Base-by-base conservation (phyloP, 2,329 filamentous ascomycete species). In the Phaeosphaeria sp. region DNA sequence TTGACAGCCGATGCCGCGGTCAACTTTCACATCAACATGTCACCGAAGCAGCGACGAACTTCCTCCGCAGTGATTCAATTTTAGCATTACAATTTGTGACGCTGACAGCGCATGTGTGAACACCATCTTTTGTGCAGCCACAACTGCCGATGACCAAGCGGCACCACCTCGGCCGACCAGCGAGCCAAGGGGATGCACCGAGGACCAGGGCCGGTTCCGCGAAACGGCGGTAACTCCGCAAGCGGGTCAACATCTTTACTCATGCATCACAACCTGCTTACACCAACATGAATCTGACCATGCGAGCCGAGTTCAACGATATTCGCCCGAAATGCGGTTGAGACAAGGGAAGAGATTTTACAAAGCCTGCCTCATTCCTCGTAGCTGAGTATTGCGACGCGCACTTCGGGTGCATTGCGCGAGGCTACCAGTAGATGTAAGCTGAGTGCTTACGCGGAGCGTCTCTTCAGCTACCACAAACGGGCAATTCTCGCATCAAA, bases 121-220 rank as follows among this genome's bases (percentile, higher is more conserved):
- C 50, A 52, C n/a, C 50, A 42, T 36, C 47, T 3, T 3, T 7
- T 3, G 30, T 36, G 30, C 27, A 17, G n/a, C 36, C 10, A 25
- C 17, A 18, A 18, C 30, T 49, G 25, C 50, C 46, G 36, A 42
- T 43, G 36, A 11, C 15, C 22, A 27, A 36, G 30, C 25, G 54
- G 54, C 21, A 49, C 7, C 21, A 53, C 25, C 23, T 56, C 54
- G 50, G 54, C 50, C 50, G 36, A 36, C 49, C 18, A 51, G 22
- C 18, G 23, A 36, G 25, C 23, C 23, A 53, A 18, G 7, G n/a
- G n/a, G n/a, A 46, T 49, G 15, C 25, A 22, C 48, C 54, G 43
- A 52, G 49, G 17, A 36, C 15, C 5, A 6, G 25, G 27, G 48
- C 48, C 39, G 27, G 41, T 44, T 15, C 30, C 36, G 43, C 48